Percentiles rank a stretch among this genome's conserved stretches.
phyloP scores from a whole-genome alignment of 495 filamentous ascomycete genomes.

The Penicillium roqueforti region DNA sequence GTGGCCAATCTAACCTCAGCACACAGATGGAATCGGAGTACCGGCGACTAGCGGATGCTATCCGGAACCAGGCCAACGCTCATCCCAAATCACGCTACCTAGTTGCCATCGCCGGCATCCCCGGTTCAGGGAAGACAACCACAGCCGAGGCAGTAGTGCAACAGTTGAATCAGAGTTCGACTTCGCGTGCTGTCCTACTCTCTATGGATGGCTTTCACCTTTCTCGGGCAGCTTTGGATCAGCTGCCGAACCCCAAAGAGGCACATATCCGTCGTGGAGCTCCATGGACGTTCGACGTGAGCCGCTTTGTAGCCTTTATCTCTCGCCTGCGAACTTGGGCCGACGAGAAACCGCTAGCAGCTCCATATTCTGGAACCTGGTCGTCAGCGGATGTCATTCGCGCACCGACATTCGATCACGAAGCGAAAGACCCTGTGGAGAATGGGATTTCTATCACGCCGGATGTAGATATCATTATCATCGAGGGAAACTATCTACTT shows the following conservation, averaged over 20 bases:
- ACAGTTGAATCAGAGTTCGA: slow-evolving; percentile 24
- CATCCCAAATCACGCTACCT: slow-evolving; percentile 26
- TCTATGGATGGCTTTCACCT: slow-evolving; percentile 47
- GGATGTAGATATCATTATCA: slow-evolving; percentile 30
- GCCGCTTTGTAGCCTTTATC: slow-evolving; percentile 28
- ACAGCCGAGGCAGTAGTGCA: slow-evolving; percentile 34
- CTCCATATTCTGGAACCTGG: slow-evolving; percentile 4
- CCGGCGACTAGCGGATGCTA: slow-evolving; percentile 17
- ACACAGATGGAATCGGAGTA: slow-evolving; percentile 28
- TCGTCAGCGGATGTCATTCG: slow-evolving; percentile 13
- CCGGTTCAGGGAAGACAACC: slow-evolving; percentile 49
- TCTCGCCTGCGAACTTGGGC: slow-evolving; percentile 21
- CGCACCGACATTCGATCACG: slow-evolving; percentile 39
- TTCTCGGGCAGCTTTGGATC: slow-evolving; percentile 29
- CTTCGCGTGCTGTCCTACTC: slow-evolving; percentile 23
- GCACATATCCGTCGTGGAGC: slow-evolving; percentile 40
- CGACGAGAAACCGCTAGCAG: slow-evolving; percentile 18
- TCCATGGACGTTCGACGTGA: slow-evolving; percentile 40
- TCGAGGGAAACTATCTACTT: slow-evolving; percentile 40
- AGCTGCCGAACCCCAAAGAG: slow-evolving; percentile 34
- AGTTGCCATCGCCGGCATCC: slow-evolving; percentile 43
- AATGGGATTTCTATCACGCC: slow-evolving; percentile 31
- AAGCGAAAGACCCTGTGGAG: slow-evolving; percentile 38
- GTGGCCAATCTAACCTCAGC: not conserved
- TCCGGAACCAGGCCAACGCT: slow-evolving; percentile 19